A percentile compares a stretch with the other conserved stretches of the same genome.
Evolutionary conservation across 2,329 filamentous ascomycete genomes (phyloP).

Genomic region (Xylariaceae sp.): DNA sequence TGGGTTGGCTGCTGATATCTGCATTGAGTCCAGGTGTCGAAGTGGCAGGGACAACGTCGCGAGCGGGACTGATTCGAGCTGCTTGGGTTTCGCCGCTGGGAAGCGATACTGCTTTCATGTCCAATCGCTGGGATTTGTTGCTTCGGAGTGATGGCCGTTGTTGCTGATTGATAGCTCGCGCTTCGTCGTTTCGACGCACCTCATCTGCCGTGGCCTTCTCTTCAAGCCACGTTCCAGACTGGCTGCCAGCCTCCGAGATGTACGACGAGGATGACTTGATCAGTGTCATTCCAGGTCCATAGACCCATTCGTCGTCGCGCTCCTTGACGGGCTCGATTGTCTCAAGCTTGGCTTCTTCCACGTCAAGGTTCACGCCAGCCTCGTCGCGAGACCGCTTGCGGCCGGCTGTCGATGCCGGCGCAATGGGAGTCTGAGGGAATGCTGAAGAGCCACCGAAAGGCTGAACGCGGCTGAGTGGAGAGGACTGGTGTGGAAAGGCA

Average conservation of each 20-base stretch:
- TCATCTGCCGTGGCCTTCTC: conserved; percentile 51
- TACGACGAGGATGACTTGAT: conserved; percentile 57
- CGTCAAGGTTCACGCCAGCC: conserved; percentile 58
- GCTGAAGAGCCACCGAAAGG: conserved; percentile 27
- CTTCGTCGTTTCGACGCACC: conserved; percentile 31
- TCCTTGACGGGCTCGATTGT: conserved; percentile 38
- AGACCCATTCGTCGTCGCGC: conserved; percentile 58
- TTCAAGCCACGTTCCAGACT: conserved; percentile 67
- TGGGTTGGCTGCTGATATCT: conserved; percentile 51
- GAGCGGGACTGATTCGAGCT: conserved; percentile 29
- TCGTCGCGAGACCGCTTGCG: conserved; percentile 74
- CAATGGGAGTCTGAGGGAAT: conserved; percentile 22
- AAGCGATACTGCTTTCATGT: conserved; percentile 25
- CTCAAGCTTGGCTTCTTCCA: conserved; percentile 30
- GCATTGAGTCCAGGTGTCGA: conserved; percentile 32
- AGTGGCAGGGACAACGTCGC: conserved; percentile 29
- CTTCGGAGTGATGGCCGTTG: conserved; percentile 49
- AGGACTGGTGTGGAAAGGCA: conserved; percentile 30
- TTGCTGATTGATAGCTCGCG: conserved; percentile 35
- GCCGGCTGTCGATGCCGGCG: conserved; percentile 40
- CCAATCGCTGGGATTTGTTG: conserved; percentile 61
- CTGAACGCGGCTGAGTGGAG: conserved; percentile 23
- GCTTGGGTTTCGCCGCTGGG: conserved; percentile 23
- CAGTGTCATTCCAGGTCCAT: conserved; percentile 65
- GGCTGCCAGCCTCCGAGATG: conserved; percentile 53